Percentiles rank a stretch among this genome's conserved stretches.
Conservation (phyloP, 805 yeast genomes). For the Phaffomyces thermotolerans region DNA sequence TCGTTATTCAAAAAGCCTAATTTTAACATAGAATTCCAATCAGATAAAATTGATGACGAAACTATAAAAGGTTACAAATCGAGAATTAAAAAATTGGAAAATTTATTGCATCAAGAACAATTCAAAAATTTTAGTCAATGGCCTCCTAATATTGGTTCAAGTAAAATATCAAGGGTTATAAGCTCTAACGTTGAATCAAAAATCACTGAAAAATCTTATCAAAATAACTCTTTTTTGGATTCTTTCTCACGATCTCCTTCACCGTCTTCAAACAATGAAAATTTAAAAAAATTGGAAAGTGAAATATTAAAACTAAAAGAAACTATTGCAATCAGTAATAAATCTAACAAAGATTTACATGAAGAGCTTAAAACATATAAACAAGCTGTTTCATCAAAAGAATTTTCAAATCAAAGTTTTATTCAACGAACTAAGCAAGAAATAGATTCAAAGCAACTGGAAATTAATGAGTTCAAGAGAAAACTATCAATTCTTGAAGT, state of each 20-base stretch:
- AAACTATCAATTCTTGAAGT: not conserved
- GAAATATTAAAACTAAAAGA: constrained; percentile 9
- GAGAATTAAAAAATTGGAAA: constrained; percentile 72
- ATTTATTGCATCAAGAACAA: constrained; percentile 66
- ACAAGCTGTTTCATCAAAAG: constrained; percentile 9
- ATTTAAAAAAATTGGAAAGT: constrained; percentile 5
- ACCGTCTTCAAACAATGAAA: constrained; percentile 5
- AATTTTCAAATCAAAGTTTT: constrained; percentile 10
- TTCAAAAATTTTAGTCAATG: constrained; percentile 44
- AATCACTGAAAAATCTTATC: not conserved
- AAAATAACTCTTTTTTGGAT: not conserved
- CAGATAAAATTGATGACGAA: constrained; percentile 19
- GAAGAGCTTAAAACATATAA: constrained; percentile 14
- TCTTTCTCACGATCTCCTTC: constrained; percentile 8
- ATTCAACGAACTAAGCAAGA: not conserved
- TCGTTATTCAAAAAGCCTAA: constrained; percentile 23
- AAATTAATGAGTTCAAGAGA: not conserved
- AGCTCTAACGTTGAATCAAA: not conserved
- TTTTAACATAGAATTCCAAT: constrained; percentile 2
- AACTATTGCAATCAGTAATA: not conserved
- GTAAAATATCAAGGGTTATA: constrained; percentile 1
- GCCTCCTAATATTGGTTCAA: constrained; percentile 25
- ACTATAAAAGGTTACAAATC: constrained; percentile 56
- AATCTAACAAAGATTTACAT: constrained; percentile 3
- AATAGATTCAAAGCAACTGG: not conserved